Evolutionary conservation across 2,329 filamentous ascomycete genomes (phyloP).

Genomic region (Colletotrichum noveboracense): DNA sequence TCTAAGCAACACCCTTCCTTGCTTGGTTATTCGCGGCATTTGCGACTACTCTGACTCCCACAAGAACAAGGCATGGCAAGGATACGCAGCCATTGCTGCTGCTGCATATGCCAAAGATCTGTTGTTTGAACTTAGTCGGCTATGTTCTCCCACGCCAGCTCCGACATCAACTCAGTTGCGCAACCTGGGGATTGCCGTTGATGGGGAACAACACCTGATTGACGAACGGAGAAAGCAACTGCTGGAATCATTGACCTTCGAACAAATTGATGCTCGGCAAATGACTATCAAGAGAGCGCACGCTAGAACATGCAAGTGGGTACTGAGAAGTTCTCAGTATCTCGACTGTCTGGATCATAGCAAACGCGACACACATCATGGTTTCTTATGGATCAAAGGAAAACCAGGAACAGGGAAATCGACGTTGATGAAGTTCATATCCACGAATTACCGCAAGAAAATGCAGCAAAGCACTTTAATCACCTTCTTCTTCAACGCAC

Average conservation of each 20-base stretch:
- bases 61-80: conserved; percentile 35
- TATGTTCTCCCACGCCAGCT: not conserved
- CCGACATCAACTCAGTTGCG: not conserved
- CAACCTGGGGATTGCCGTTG: too few species aligned
- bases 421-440: not conserved
- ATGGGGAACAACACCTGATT: not conserved
- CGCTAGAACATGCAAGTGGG: not conserved
- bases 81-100: conserved; percentile 32
- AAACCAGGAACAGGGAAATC: not conserved
- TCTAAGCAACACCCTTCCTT: conserved; percentile 32
- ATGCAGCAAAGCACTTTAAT: not conserved
- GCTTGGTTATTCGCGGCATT: conserved; percentile 38
- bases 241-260: not conserved
- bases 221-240: not conserved
- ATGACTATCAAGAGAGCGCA: not conserved
- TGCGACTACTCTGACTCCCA: conserved; percentile 40
- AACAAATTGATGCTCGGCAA: not conserved
- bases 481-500: not conserved
- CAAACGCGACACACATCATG: not conserved
- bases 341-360: not conserved
- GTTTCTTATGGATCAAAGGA: not conserved
- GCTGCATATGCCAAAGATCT: conserved; percentile 34
- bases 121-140: not conserved
- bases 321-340: not conserved
- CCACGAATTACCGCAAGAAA: not conserved